Base-by-base conservation (phyloP, 1,139 yeast species). In the Protomyces inouyei region DNA sequence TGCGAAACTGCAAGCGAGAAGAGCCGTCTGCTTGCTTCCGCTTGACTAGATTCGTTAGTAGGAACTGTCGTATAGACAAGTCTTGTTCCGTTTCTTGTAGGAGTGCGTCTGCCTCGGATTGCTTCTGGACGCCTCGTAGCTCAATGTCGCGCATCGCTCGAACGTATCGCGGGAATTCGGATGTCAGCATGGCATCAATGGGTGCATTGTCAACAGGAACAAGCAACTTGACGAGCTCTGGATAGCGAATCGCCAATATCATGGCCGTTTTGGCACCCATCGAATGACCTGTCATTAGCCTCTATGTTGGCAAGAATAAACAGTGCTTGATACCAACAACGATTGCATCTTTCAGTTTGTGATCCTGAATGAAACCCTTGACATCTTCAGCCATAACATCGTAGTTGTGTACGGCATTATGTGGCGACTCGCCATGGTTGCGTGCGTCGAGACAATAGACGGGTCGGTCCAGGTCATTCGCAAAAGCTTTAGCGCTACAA, bases 391-490 rank as follows among this genome's bases (percentile, higher is more conserved):
- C 87, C 77, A 93, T 79, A 1, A 93, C 78, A 0, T 88, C 87
- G 74, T 91, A 91, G 74, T 88, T 93, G 71, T 89, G 88, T 38
- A 87, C 77, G 0, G 76, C 71, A 32, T 71, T 73, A 71, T 88
- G 96, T 0, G 97, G 97, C 6, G 96, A 87, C n/a, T 80, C 83
- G 1, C 98, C 98, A 73, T 92, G 97, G 75, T 93, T 92, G 68
- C 98, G 79, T 67, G 92, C 79, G 73, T 93, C 98, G 5, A 69
- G 57, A 14, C 65, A 67, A 35, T 66, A 69, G 16, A 69, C 75
- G 6, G 73, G 69, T 18, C 72, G 82, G 40, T 69, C 66, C 46
- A 77, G 71, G 40, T 75, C 77, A 8, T 72, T 71, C 67, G 72
- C 80, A 46, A 67, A 68, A 12, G 28, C 57, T 46, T 57, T 52